Evolutionary conservation across 2,329 filamentous ascomycete genomes (phyloP).

Genomic region (Onygenales sp.): DNA sequence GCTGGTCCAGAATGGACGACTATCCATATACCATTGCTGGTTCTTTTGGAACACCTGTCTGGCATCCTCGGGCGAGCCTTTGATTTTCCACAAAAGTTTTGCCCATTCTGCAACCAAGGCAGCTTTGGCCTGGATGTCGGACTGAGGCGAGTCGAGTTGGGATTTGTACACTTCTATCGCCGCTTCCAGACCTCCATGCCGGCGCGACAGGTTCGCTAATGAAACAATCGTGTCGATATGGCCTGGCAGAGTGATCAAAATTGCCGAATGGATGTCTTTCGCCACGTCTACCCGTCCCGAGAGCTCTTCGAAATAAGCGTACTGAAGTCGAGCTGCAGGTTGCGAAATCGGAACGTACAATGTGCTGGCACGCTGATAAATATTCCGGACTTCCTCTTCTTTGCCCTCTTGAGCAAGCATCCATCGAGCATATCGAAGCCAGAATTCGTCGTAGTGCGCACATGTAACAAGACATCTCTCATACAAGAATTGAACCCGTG

Average conservation of each 20-base stretch:
- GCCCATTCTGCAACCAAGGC: conserved; percentile 85
- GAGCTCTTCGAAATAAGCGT: conserved; percentile 91
- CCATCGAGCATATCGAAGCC: conserved; percentile 95
- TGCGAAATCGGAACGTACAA: conserved; percentile 80
- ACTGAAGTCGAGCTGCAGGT: conserved; percentile 76
- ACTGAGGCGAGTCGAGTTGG: conserved; percentile 63
- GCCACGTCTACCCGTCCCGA: conserved; percentile 66
- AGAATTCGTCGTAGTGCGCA: conserved; percentile 94
- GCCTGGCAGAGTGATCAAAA: conserved; percentile 66
- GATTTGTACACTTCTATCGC: conserved; percentile 75
- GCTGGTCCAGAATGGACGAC: conserved; percentile 77
- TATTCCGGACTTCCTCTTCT: conserved; percentile 81
- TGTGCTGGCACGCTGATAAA: conserved; percentile 78
- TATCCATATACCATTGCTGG: conserved; percentile 73
- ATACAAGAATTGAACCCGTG: conserved; percentile 72
- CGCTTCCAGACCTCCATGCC: conserved; percentile 72
- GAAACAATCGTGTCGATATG: conserved; percentile 83
- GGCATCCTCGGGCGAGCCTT: conserved; percentile 69
- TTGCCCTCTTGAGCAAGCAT: conserved; percentile 73
- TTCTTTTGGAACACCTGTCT: conserved; percentile 76
- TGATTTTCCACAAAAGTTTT: conserved; percentile 74
- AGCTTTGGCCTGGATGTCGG: conserved; percentile 73
- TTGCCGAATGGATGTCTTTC: conserved; percentile 72
- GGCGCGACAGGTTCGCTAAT: conserved; percentile 74
- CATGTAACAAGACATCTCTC: conserved; percentile 89